These are phyloP conservation scores for Colletotrichum sp. DNA, from an alignment of 2,329 filamentous ascomycete species.

Conservation along the genomic window DNA sequence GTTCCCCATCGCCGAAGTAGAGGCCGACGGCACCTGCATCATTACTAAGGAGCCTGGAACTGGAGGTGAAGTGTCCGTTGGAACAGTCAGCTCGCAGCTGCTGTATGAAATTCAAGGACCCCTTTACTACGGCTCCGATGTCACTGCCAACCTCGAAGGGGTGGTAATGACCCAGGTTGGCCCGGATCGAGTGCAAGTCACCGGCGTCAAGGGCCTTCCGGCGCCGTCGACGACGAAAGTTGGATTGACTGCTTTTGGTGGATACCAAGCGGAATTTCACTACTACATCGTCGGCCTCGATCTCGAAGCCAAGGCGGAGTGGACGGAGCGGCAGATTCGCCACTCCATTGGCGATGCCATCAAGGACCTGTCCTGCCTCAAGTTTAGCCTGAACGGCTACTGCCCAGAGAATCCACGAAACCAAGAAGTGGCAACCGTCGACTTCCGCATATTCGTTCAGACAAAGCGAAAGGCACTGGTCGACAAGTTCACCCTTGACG, in stretches of 20 bases:
- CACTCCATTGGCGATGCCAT: constrained; percentile 31
- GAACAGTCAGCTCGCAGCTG: constrained; percentile 34
- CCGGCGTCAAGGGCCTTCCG: constrained; percentile 35
- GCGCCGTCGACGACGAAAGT: constrained; percentile 36
- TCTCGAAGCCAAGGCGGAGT: constrained; percentile 26
- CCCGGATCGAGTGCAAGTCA: constrained; percentile 34
- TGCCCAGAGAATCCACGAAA: constrained; percentile 20
- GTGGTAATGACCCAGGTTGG: constrained; percentile 49
- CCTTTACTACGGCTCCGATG: constrained; percentile 36
- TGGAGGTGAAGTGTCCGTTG: constrained; percentile 27
- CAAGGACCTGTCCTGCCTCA: constrained; percentile 21
- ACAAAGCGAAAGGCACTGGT: neutral
- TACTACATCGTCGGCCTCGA: constrained; percentile 26
- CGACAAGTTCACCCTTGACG: constrained; percentile 16
- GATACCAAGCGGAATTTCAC: constrained; percentile 29
- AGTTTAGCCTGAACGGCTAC: constrained; percentile 22
- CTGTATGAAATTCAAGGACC: constrained; percentile 43
- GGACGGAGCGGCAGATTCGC: constrained; percentile 31
- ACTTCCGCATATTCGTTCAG: constrained; percentile 24
- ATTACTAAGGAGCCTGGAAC: constrained; percentile 30
- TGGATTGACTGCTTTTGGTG: constrained; percentile 27
- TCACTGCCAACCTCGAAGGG: constrained; percentile 32
- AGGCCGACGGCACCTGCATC: constrained; percentile 39
- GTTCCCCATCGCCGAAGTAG: constrained; percentile 56
- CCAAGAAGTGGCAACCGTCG: constrained; percentile 24